Base-by-base conservation (phyloP, 768 basidiomycete species). In the Paxillus ammoniavirescens region DNA sequence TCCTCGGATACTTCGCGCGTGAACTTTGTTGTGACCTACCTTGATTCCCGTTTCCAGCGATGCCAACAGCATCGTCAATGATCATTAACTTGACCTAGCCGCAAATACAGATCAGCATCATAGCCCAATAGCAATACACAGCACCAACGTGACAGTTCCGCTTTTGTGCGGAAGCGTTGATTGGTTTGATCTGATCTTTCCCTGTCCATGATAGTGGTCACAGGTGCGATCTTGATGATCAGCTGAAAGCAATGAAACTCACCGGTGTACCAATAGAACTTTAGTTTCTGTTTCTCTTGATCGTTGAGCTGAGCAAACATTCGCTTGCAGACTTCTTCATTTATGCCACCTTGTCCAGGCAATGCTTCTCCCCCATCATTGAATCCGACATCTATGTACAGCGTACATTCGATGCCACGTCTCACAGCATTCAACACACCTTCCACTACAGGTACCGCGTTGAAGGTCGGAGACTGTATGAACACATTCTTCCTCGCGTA, bases 381-480 rank as follows among this genome's bases (percentile, higher is more conserved):
- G 61, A 75, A 77, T 21, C 73, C 84, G 17, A 87, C 73, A 61
- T 82, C 81, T 41, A 89, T 72, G 61, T 82, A 84, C 15, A 87
- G 72, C 10, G 76, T 78, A 35, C 84, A 82, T 42, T 80, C 74
- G 4, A 89, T 76, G 5, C 82, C 86, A 28, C 82, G 72, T 17
- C 81, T 70, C 63, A 82, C 83, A 2, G 87, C 82, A 51, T 79
- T 78, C 60, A 87, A 72, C 52, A 82, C 72, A 8, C 78, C 83
- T 14, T 79, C 72, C 18, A 87, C 77, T 28, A 85, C 76, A 3
- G 86, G 87, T 15, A 67, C 68, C 4, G 87, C 86, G 55, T 89
- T 89, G 54, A 87, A 78, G 8, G 84, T 86, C 1, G 87, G 87
- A 0, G 84, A 82, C 75, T 89, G 87, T 51, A 89, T 83, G 70